These are phyloP conservation scores for Colletotrichum musae DNA, from an alignment of 2,329 filamentous ascomycete genomes.

Conservation along the genomic window DNA sequence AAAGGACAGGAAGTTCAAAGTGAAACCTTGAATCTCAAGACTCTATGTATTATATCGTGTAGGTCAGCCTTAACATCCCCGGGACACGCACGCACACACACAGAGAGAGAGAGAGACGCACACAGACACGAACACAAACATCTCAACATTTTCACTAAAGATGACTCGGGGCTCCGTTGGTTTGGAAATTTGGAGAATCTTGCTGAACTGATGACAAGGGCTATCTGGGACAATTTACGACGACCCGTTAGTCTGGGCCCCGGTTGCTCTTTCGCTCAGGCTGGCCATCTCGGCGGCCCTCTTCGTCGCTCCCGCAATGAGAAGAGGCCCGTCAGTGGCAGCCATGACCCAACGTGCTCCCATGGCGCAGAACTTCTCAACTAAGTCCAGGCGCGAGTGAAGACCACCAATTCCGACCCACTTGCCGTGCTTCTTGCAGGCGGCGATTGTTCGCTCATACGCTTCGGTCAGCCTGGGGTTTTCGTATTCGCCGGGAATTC, in stretches of 20 bases:
- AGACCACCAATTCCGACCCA: slow-evolving; percentile 58
- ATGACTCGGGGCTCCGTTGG: too few relatives aligned
- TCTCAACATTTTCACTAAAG: too few relatives aligned
- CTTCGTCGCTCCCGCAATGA: slow-evolving; percentile 47
- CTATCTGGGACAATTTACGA: not conserved
- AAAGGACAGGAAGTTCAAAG: too few relatives aligned
- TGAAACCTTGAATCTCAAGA: too few relatives aligned
- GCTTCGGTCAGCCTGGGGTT: slow-evolving; percentile 47
- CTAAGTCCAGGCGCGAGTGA: slow-evolving; percentile 55
- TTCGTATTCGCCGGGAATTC: slow-evolving; percentile 58
- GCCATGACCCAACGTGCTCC: slow-evolving; percentile 46
- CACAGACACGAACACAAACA: too few relatives aligned
- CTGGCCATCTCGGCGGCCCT: slow-evolving; percentile 45
- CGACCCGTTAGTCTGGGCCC: slow-evolving; percentile 20
- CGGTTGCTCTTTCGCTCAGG: slow-evolving; percentile 39
- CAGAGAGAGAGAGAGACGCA: too few relatives aligned
- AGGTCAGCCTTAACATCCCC: too few relatives aligned
- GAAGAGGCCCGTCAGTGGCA: slow-evolving; percentile 47
- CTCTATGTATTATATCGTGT: too few relatives aligned
- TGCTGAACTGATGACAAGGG: too few relatives aligned
- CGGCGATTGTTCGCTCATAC: slow-evolving; percentile 52
- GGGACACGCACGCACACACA: too few relatives aligned
- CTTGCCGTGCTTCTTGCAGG: slow-evolving; percentile 56
- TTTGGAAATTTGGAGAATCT: too few relatives aligned
- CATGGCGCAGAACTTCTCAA: slow-evolving; percentile 53